Evolutionary conservation across 1,284 basidiomycete genomes (phyloP).

Genomic region (Sutorius eximius): DNA sequence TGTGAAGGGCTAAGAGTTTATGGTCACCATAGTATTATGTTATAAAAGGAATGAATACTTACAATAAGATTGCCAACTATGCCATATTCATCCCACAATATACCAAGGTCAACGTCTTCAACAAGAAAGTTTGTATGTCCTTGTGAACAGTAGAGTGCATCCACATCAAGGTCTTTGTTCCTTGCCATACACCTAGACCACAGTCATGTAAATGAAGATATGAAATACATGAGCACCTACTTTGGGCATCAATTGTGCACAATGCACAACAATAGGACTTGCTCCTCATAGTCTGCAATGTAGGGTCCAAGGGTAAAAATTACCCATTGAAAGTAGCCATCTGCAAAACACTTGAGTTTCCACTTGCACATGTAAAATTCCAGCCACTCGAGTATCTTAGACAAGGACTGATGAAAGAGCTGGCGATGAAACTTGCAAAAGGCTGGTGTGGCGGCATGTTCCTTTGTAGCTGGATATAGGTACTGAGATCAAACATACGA

Average conservation of each 20-base stretch:
- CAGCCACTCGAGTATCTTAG: neutral
- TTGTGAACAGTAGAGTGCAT: neutral
- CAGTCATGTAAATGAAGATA: neutral
- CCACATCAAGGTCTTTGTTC: neutral
- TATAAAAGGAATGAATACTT: neutral
- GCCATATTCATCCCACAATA: neutral
- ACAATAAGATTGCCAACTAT: neutral
- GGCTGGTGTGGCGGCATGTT: neutral
- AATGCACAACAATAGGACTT: neutral
- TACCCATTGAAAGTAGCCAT: neutral
- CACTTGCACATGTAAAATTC: neutral
- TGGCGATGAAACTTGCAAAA: conserved; percentile 16
- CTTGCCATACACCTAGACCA: neutral
- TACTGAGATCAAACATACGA: too few species aligned
- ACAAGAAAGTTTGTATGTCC: neutral
- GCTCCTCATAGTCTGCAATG: neutral
- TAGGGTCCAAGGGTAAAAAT: neutral
- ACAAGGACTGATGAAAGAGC: conserved; percentile 7
- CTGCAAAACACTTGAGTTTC: neutral
- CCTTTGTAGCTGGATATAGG: neutral
- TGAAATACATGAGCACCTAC: neutral
- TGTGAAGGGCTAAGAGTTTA: neutral
- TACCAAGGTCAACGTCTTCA: neutral
- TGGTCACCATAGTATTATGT: too few species aligned
- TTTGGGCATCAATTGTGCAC: neutral